phyloP scores from a whole-genome alignment of 805 yeast genomes.

The Metschnikowia peoriensis region DNA sequence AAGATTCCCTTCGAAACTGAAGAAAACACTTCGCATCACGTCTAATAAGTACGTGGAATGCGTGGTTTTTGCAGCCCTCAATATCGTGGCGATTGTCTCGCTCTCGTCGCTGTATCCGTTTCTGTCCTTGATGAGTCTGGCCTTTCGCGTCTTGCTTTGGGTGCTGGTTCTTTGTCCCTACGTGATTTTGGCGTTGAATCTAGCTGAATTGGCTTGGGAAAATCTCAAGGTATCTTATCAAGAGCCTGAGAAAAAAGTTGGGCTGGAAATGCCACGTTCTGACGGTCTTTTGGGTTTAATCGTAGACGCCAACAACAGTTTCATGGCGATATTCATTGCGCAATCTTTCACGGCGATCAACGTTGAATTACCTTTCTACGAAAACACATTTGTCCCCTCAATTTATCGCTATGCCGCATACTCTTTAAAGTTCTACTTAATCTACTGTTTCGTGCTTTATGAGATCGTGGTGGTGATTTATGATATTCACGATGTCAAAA shows the following conservation, averaged over 20 bases:
- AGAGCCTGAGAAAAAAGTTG: slow-evolving; percentile 2
- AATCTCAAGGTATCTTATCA: not conserved
- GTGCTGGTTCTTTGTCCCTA: slow-evolving; percentile 24
- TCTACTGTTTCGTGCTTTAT: slow-evolving; percentile 32
- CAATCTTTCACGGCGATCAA: slow-evolving; percentile 33
- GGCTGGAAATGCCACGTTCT: not conserved
- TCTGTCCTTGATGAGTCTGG: slow-evolving; percentile 10
- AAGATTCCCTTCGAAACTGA: slow-evolving; percentile 21
- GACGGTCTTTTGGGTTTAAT: slow-evolving; percentile 15
- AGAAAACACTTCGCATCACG: slow-evolving; percentile 8
- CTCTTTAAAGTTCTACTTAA: slow-evolving; percentile 32
- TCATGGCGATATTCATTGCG: slow-evolving; percentile 34
- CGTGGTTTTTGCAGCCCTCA: slow-evolving; percentile 22
- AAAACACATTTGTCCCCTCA: slow-evolving; percentile 4
- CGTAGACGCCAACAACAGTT: slow-evolving; percentile 32
- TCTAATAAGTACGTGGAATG: slow-evolving; percentile 16
- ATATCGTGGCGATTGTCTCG: slow-evolving; percentile 17
- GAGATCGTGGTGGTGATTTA: slow-evolving; percentile 22
- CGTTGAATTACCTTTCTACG: slow-evolving; percentile 19
- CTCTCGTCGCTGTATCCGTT: slow-evolving; percentile 9
- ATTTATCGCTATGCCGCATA: slow-evolving; percentile 23
- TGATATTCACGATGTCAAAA: slow-evolving; percentile 9
- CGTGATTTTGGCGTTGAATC: slow-evolving; percentile 16
- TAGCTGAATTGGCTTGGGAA: slow-evolving; percentile 9
- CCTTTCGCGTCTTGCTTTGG: slow-evolving; percentile 16